Conservation (phyloP, 2,329 filamentous ascomycete genomes). For the Clonostachys byssicola region DNA sequence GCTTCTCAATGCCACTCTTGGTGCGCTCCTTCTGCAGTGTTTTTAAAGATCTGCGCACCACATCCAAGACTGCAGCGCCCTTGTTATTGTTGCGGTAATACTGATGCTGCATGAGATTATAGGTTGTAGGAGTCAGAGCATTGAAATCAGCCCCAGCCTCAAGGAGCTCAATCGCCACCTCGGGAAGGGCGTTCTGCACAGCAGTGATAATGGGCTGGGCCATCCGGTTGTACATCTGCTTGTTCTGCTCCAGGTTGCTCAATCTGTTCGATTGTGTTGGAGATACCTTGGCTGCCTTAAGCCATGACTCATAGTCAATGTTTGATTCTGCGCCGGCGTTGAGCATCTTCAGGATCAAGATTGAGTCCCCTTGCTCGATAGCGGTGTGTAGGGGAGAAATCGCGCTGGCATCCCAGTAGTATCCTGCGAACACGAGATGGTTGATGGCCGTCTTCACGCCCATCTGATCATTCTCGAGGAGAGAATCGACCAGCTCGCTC, state of each 20-base stretch:
- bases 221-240: slow-evolving; percentile 39
- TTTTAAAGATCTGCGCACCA: slow-evolving; percentile 34
- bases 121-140: slow-evolving; percentile 38
- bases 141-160: slow-evolving; percentile 63
- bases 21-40: slow-evolving; percentile 43
- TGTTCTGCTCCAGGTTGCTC: slow-evolving; percentile 40
- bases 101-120: slow-evolving; percentile 24
- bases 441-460: slow-evolving; percentile 63
- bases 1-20: slow-evolving; percentile 1
- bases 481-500: slow-evolving; percentile 37
- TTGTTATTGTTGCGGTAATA: slow-evolving; percentile 23
- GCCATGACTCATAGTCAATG: slow-evolving; percentile 61
- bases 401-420: slow-evolving; percentile 23
- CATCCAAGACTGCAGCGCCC: slow-evolving; percentile 54
- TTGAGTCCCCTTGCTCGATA: slow-evolving; percentile 44
- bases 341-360: slow-evolving; percentile 56
- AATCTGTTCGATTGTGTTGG: slow-evolving; percentile 24
- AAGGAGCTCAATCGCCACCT: slow-evolving; percentile 54
- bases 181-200: slow-evolving; percentile 30
- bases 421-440: slow-evolving; percentile 45
- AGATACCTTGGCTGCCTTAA: slow-evolving; percentile 49
- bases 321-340: slow-evolving; percentile 55
- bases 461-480: slow-evolving; percentile 53
- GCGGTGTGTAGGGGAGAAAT: slow-evolving; percentile 55
- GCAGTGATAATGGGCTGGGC: slow-evolving; percentile 68